These are phyloP conservation scores for Hanseniaspora singularis DNA, from an alignment of 805 yeast species.

Conservation along the genomic window DNA sequence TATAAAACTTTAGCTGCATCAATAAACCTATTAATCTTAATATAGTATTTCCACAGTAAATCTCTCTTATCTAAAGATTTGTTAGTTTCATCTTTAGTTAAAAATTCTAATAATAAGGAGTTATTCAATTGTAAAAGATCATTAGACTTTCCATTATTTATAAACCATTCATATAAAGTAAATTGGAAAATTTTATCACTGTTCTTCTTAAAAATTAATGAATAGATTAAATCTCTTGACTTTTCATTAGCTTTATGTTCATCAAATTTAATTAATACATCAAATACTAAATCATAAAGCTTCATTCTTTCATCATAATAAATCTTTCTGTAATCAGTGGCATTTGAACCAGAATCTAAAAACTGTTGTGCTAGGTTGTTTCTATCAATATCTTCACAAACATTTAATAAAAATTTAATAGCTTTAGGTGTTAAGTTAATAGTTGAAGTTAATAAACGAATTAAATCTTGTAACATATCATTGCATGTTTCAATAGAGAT, in stretches of 20 bases:
- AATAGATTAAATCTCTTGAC: constrained; percentile 60
- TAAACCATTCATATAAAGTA: constrained; percentile 86
- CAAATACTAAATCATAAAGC: constrained; percentile 64
- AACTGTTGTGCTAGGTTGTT: constrained; percentile 48
- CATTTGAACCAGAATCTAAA: constrained; percentile 39
- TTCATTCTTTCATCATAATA: constrained; percentile 43
- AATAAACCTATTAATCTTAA: constrained; percentile 63
- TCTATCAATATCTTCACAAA: constrained; percentile 58
- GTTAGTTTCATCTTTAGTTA: constrained; percentile 46
- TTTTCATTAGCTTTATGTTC: constrained; percentile 40
- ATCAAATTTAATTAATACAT: constrained; percentile 61
- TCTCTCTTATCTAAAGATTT: constrained; percentile 65
- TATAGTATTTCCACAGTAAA: constrained; percentile 77
- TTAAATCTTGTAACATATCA: constrained; percentile 53
- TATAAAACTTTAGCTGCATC: constrained; percentile 77
- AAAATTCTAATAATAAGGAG: constrained; percentile 63
- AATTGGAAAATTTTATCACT: constrained; percentile 78
- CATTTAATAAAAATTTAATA: constrained; percentile 63
- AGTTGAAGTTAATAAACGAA: not conserved
- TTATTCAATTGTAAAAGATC: constrained; percentile 70
- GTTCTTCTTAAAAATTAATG: constrained; percentile 54
- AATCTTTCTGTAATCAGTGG: constrained; percentile 40
- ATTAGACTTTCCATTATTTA: constrained; percentile 62
- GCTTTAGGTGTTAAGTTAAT: constrained; percentile 69
- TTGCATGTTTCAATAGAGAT: constrained; percentile 47